phyloP scores from a whole-genome alignment of 495 filamentous ascomycete species.

The Hypoxylon trugodes region DNA sequence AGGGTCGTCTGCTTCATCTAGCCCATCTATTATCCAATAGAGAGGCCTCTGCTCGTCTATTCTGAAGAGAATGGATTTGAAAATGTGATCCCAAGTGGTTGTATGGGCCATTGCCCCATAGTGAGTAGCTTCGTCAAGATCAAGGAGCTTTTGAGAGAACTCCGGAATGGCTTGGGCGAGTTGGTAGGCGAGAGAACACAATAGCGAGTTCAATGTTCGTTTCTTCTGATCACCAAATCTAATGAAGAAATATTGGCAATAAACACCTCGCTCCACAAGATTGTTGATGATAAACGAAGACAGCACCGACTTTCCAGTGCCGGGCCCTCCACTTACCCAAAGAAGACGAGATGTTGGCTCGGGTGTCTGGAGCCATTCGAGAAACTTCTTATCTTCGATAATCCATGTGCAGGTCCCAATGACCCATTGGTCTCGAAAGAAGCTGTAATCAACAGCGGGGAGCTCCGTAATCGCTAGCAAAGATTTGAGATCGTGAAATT shows the following conservation, averaged over 20 bases:
- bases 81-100: not conserved
- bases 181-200: constrained; percentile 48
- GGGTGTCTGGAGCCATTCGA: constrained; percentile 31
- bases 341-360: constrained; percentile 25
- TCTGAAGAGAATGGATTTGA: not conserved
- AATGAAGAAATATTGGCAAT: constrained; percentile 51
- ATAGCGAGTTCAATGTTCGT: constrained; percentile 20
- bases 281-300: constrained; percentile 46
- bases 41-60: not conserved
- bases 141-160: constrained; percentile 38
- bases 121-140: not conserved
- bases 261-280: constrained; percentile 25
- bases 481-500: not conserved
- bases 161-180: constrained; percentile 31
- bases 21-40: not conserved
- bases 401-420: constrained; percentile 52
- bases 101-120: not conserved
- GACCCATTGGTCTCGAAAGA: constrained; percentile 49
- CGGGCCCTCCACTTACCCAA: constrained; percentile 46
- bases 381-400: constrained; percentile 30
- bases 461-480: constrained; percentile 39
- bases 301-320: constrained; percentile 50
- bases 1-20: not conserved
- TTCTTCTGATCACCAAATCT: constrained; percentile 35
- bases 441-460: constrained; percentile 46